These are phyloP conservation scores for Plenodomus biglobosus DNA, from an alignment of 2,329 filamentous ascomycete species.

Conservation along the genomic window DNA sequence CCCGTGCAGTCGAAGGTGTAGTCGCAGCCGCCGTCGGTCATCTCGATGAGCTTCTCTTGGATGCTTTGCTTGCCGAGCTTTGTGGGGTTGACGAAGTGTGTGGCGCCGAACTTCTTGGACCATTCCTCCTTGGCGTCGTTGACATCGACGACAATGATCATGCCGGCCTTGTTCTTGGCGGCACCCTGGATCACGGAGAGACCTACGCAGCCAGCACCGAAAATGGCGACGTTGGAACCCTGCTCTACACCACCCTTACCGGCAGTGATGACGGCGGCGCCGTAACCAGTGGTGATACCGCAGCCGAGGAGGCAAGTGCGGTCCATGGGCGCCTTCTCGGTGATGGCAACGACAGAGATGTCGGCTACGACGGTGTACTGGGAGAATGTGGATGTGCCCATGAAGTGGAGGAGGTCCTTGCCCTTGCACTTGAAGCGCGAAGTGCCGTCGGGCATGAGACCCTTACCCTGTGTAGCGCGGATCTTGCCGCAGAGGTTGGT, in stretches of 20 bases:
- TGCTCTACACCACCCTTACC: slow-evolving; percentile 70
- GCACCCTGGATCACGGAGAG: slow-evolving; percentile 94
- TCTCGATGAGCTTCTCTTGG: slow-evolving; percentile 89
- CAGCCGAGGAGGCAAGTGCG: slow-evolving; percentile 94
- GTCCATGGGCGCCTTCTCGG: slow-evolving; percentile 89
- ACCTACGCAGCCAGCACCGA: slow-evolving; percentile 94
- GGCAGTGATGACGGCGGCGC: slow-evolving; percentile 90
- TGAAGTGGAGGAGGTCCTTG: slow-evolving; percentile 95
- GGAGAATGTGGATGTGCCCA: slow-evolving; percentile 98
- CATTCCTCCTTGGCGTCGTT: slow-evolving; percentile 91
- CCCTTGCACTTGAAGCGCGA: slow-evolving; percentile 93
- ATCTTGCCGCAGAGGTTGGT: slow-evolving; percentile 99
- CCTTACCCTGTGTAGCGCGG: slow-evolving; percentile 90
- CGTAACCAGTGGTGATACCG: slow-evolving; percentile 98
- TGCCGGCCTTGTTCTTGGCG: slow-evolving; percentile 75
- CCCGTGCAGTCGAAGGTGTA: slow-evolving; percentile 99
- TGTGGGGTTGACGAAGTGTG: slow-evolving; percentile 89
- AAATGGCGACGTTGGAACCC: slow-evolving; percentile 86
- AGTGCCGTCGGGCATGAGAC: slow-evolving; percentile 96
- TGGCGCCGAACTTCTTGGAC: slow-evolving; percentile 92
- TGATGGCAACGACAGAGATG: slow-evolving; percentile 95
- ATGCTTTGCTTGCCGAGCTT: slow-evolving; percentile 71
- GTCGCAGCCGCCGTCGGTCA: slow-evolving; percentile 97
- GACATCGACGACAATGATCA: slow-evolving; percentile 77
- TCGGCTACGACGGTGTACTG: slow-evolving; percentile 99